Evolutionary conservation across 352 stramenopile genomes (phyloP), one percentile per base, ranked within the genome.

Genomic region (Phytophthora meadii): DNA sequence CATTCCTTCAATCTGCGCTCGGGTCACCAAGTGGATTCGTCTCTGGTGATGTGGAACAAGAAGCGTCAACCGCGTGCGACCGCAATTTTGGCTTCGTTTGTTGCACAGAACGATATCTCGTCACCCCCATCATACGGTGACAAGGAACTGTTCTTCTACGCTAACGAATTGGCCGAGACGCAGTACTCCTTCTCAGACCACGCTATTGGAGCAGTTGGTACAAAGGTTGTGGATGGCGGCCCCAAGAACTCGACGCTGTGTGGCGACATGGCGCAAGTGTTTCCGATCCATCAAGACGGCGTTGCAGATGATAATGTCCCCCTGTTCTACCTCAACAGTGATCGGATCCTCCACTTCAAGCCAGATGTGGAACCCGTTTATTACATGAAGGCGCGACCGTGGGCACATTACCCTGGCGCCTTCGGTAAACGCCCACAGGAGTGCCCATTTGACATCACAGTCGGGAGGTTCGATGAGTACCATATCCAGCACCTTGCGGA

Each of bases 301-400:
- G 62, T 67, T 11, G 49, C 57, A 12, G 65, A 58, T 39, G 64
- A 72, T 32, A 51, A 77, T 15, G 54, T 76, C 0, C 58, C 65
- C 11, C 42, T 75, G 32, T 71, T 86, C 10, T 88, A 84, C 61
- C 72, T 86, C 41, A 86, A 84, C 55, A 88, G 76, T 60, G 74
- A 88, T 62, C 62, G 74, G 24, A 82, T 88, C 41, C 61, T 77
- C 12, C 9, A 68, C 34, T 79, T 67, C 36, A 65, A 70, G 22
- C 67, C 68, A 11, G 59, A 81, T 22, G 65, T 77, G 14, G 49
- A 79, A 37, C 40, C 53, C n/a, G 45, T 87, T 4, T 81, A 76
- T 62, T 78, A 82, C 32, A 77, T 76, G 22, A 77, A 74, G 39
- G 74, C 77, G 9, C 67, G 70, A 11, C 68, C 64, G 1, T 81